Evolutionary conservation across 2,329 filamentous ascomycete genomes (phyloP).

Genomic region (Zymoseptoria brevis): DNA sequence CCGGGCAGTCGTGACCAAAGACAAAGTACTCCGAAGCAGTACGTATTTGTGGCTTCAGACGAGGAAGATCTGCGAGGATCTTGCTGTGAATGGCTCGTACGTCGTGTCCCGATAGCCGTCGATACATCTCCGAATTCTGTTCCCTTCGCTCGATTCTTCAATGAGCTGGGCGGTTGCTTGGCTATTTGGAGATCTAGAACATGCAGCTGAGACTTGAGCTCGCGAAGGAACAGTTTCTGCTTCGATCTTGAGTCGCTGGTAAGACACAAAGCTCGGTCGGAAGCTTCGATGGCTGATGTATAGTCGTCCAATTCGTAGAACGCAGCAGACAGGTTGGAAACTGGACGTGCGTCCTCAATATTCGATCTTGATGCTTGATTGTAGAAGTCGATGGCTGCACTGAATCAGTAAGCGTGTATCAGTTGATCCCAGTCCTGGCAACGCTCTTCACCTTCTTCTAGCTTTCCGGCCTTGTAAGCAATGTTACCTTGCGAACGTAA

Average conservation of each 20-base stretch:
- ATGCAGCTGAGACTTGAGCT: constrained; percentile 6
- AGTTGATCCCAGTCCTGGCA: neutral
- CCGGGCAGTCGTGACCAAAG: constrained; percentile 10
- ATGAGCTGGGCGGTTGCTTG: neutral
- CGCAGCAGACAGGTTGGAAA: constrained; percentile 13
- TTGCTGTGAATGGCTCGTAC: constrained; percentile 1
- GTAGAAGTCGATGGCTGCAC: constrained; percentile 9
- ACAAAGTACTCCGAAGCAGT: constrained; percentile 6
- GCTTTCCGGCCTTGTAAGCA: constrained; percentile 11
- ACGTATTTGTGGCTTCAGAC: constrained; percentile 9
- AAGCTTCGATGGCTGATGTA: neutral
- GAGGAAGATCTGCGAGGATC: constrained; percentile 7
- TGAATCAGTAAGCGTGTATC: neutral
- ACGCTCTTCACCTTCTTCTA: constrained; percentile 5
- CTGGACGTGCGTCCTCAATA: constrained; percentile 8
- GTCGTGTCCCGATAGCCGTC: neutral
- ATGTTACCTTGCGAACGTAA: constrained; percentile 10
- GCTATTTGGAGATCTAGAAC: neutral
- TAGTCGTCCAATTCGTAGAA: constrained; percentile 16
- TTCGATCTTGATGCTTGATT: constrained; percentile 8
- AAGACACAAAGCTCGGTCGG: constrained; percentile 6
- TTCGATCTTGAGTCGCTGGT: constrained; percentile 4
- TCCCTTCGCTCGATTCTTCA: neutral
- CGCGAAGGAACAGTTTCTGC: constrained; percentile 9
- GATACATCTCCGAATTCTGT: neutral